A percentile compares a stretch with the other conserved stretches of the same genome.
Conservation (phyloP, 441 rosid genomes). For the Populus tomentosa region DNA sequence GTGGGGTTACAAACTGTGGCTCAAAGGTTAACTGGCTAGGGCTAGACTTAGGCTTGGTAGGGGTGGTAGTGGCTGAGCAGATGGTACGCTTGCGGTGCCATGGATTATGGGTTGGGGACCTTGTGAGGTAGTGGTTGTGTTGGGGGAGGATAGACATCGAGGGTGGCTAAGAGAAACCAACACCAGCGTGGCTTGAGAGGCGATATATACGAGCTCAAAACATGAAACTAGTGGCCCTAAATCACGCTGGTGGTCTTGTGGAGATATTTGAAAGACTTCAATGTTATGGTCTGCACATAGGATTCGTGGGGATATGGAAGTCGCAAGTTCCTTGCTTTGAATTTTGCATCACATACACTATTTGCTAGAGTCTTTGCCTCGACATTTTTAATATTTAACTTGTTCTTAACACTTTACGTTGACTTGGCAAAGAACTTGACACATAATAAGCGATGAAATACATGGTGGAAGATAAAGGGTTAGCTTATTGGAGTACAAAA, state of each 20-base stretch:
- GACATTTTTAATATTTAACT: background rate
- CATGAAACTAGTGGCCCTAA: slow-evolving; percentile 19
- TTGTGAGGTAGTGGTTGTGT: slow-evolving; percentile 34
- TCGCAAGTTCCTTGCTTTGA: slow-evolving; percentile 6
- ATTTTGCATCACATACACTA: slow-evolving; percentile 13
- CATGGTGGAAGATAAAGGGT: no score
- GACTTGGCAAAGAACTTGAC: no score
- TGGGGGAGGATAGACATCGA: slow-evolving; percentile 53
- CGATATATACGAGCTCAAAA: background rate
- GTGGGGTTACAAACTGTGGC: slow-evolving; percentile 16
- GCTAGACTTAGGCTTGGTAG: slow-evolving; percentile 31
- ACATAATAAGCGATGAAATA: no score
- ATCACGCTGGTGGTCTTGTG: slow-evolving; percentile 3
- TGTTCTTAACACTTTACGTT: no score
- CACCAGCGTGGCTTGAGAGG: background rate
- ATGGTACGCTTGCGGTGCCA: slow-evolving; percentile 3
- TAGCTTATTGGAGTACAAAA: no score
- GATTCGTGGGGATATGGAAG: slow-evolving; percentile 33
- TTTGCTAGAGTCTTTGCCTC: background rate
- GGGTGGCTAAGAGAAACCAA: slow-evolving; percentile 11
- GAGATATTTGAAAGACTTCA: background rate
- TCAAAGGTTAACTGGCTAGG: slow-evolving; percentile 26
- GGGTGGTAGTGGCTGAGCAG: slow-evolving; percentile 27
- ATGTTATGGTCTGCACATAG: slow-evolving; percentile 25
- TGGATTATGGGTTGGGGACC: slow-evolving; percentile 18